Evolutionary conservation across 1,139 yeast species (phyloP), one percentile per base, ranked within the genome.

Genomic region (Yamadazyma atlantica): DNA sequence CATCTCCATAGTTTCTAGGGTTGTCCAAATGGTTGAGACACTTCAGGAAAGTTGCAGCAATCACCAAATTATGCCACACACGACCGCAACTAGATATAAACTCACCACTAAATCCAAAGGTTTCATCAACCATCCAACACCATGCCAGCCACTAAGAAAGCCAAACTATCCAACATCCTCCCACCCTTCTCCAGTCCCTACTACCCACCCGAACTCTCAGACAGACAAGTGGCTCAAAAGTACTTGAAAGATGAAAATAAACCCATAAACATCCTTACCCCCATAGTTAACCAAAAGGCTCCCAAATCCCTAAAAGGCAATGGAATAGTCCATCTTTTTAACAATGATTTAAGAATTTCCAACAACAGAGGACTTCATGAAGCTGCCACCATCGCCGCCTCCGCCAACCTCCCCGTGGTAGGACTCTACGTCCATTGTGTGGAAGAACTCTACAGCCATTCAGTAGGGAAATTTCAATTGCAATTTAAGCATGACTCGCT

Each of bases 271-370:
- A 32, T 35, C n/a, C n/a, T n/a, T n/a, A n/a, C n/a, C n/a, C n/a
- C n/a, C n/a, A n/a, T n/a, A n/a, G n/a, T 37, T 51, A 16, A 35
- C 42, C 29, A 32, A 28, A 21, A 31, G 16, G 22, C 19, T 4
- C 12, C 11, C 13, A 23, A 27, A 4, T 9, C 16, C n/a, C 15
- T 4, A 7, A 32, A 27, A 8, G 45, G 48, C 2, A 39, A 45
- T 12, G 46, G 42, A 13, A 58, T 69, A 4, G 62, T 71, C 13
- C 78, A 73, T 45, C 62, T 76, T 64, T 74, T 73, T 43, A 52
- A 67, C 14, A 56, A 63, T 29, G 80, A 75, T 42, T 49, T 74
- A 23, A 53, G 80, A 32, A 41, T 62, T 4, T 51, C 47, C 10
- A 78, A 75, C 44, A 75, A 75, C 46, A 53, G 51, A 4, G 72